These are phyloP conservation scores for Verbena officinalis DNA, from an alignment of 257 asterid genomes.

Conservation along the genomic window DNA sequence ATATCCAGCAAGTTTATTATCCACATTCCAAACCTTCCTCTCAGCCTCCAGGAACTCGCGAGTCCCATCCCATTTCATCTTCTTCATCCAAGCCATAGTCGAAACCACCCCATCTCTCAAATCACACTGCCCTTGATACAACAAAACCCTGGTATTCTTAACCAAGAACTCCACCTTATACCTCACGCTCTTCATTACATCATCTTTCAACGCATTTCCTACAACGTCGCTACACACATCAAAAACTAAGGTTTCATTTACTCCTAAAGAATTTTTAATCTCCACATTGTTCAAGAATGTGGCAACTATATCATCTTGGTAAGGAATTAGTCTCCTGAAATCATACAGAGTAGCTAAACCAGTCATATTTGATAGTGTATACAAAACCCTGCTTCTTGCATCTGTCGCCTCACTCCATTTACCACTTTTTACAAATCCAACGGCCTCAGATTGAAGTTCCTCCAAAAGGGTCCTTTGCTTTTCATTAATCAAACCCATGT, in stretches of 20 bases:
- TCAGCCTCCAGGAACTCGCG: conserved; percentile 58
- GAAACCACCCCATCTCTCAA: conserved; percentile 80
- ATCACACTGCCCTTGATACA: conserved; percentile 82
- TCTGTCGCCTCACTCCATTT: conserved; percentile 65
- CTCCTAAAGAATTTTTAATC: conserved; percentile 63
- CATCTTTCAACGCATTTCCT: conserved; percentile 48
- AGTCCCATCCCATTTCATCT: conserved; percentile 65
- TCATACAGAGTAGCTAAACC: conserved; percentile 80
- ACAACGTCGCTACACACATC: conserved; percentile 62
- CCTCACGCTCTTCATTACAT: conserved; percentile 85
- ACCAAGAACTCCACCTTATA: conserved; percentile 71
- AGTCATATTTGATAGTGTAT: conserved; percentile 58
- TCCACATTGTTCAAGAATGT: conserved; percentile 50
- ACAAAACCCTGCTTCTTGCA: conserved; percentile 51
- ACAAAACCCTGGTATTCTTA: conserved; percentile 55
- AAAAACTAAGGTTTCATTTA: conserved; percentile 42
- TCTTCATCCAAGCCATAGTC: conserved; percentile 70
- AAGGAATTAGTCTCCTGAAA: conserved; percentile 59
- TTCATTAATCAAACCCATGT: conserved; percentile 66
- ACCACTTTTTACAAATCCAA: conserved; percentile 40
- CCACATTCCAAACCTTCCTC: conserved; percentile 68
- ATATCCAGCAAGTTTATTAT: conserved; percentile 65
- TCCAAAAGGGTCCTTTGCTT: conserved; percentile 59
- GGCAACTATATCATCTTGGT: conserved; percentile 55
- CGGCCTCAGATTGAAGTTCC: conserved; percentile 53